These are phyloP conservation scores for Apiospora aurea DNA, from an alignment of 2,329 filamentous ascomycete species.

Conservation along the genomic window DNA sequence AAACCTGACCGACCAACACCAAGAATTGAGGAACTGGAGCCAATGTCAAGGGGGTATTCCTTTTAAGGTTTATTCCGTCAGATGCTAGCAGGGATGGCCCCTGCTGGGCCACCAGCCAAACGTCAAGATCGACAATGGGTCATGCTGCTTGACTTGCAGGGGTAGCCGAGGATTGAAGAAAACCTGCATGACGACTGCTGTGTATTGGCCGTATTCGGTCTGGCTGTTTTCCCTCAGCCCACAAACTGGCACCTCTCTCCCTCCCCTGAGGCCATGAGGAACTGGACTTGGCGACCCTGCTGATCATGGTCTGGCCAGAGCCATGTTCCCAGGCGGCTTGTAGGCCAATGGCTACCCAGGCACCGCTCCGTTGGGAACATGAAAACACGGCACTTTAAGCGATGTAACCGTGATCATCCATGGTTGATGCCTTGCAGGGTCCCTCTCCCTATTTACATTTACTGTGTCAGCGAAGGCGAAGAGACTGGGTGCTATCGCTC, in stretches of 20 bases:
- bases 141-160: slow-evolving; percentile 23
- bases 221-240: not conserved
- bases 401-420: slow-evolving; percentile 15
- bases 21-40: not conserved
- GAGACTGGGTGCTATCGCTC: not conserved
- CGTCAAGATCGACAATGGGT: slow-evolving; percentile 16
- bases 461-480: not conserved
- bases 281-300: slow-evolving; percentile 14
- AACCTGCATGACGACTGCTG: slow-evolving; percentile 11
- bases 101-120: not conserved
- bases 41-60: slow-evolving; percentile 4
- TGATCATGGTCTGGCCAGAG: slow-evolving; percentile 19
- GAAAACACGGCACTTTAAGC: slow-evolving; percentile 20
- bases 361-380: slow-evolving; percentile 6
- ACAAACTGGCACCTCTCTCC: not conserved
- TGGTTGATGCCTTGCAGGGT: not conserved
- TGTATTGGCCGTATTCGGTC: not conserved
- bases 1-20: not conserved
- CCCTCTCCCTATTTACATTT: not conserved
- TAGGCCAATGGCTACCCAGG: not conserved
- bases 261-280: not conserved
- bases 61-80: slow-evolving; percentile 29
- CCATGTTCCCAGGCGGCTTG: slow-evolving; percentile 5
- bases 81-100: slow-evolving; percentile 5
- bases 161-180: slow-evolving; percentile 6